Evolutionary conservation across 78 protist genomes (phyloP).

Genomic region (Diacronema lutheri): DNA sequence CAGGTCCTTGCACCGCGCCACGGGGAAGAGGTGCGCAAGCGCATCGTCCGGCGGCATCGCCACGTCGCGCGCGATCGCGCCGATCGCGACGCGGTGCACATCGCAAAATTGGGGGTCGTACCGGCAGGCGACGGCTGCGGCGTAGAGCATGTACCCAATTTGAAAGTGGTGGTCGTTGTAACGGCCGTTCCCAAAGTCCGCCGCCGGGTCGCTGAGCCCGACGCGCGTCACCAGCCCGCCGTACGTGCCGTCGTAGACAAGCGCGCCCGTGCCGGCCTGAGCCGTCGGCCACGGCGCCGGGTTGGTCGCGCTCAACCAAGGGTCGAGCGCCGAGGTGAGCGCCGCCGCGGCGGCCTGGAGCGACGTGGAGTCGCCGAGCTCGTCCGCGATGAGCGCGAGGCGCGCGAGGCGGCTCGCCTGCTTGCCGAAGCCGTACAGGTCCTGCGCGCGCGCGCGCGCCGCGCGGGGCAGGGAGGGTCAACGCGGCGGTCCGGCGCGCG

Average conservation of each 20-base stretch:
- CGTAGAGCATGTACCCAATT: slow-evolving; percentile 31
- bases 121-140: slow-evolving; percentile 7
- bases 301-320: background rate
- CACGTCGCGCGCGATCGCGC: background rate
- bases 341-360: background rate
- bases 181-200: slow-evolving; percentile 10
- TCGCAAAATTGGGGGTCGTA: background rate
- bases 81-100: background rate
- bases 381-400: slow-evolving; percentile 1
- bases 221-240: background rate
- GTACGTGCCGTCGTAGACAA: background rate
- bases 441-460: background rate
- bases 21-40: no score
- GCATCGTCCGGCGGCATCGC: background rate
- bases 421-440: slow-evolving; percentile 4
- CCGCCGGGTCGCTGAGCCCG: background rate
- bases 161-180: slow-evolving; percentile 53
- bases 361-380: background rate
- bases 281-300: background rate
- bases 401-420: background rate
- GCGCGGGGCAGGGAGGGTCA: no score
- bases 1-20: background rate
- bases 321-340: background rate
- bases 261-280: background rate
- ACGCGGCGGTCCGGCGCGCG: no score